These are phyloP conservation scores for Meredithiella fracta DNA, from an alignment of 2,329 filamentous ascomycete species.

Conservation along the genomic window DNA sequence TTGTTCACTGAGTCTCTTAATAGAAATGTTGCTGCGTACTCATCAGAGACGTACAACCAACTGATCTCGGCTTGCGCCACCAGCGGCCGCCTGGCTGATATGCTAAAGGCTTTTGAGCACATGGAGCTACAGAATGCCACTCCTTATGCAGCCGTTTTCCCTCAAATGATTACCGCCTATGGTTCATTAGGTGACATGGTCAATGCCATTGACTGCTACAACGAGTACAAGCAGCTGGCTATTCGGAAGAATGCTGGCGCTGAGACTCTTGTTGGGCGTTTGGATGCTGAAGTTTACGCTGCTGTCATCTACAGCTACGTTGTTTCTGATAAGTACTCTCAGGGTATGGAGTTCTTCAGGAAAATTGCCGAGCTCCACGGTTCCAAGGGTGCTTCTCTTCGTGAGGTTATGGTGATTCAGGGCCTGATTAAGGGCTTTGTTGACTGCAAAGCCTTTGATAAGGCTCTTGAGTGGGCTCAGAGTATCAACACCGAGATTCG, in stretches of 20 bases:
- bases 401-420: slow-evolving; percentile 52
- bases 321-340: slow-evolving; percentile 60
- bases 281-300: slow-evolving; percentile 76
- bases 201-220: slow-evolving; percentile 87
- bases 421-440: slow-evolving; percentile 70
- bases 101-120: slow-evolving; percentile 80
- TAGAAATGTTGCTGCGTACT: slow-evolving; percentile 47
- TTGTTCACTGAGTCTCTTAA: slow-evolving; percentile 64
- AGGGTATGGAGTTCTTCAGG: slow-evolving; percentile 70
- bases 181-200: slow-evolving; percentile 63
- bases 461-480: slow-evolving; percentile 60
- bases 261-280: slow-evolving; percentile 49
- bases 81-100: slow-evolving; percentile 64
- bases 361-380: slow-evolving; percentile 53
- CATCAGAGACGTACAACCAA: slow-evolving; percentile 67
- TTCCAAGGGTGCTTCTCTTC: slow-evolving; percentile 43
- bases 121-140: slow-evolving; percentile 66
- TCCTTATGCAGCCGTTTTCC: slow-evolving; percentile 69
- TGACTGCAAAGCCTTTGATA: slow-evolving; percentile 49
- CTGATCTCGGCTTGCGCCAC: slow-evolving; percentile 78
- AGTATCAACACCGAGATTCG: slow-evolving; percentile 37
- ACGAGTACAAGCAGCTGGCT: slow-evolving; percentile 82
- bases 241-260: slow-evolving; percentile 65
- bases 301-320: slow-evolving; percentile 84
- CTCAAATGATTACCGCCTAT: slow-evolving; percentile 90